Evolutionary conservation across 768 basidiomycete genomes (phyloP), one percentile per base, ranked within the genome.

Genomic region (Psilocybe cubensis): DNA sequence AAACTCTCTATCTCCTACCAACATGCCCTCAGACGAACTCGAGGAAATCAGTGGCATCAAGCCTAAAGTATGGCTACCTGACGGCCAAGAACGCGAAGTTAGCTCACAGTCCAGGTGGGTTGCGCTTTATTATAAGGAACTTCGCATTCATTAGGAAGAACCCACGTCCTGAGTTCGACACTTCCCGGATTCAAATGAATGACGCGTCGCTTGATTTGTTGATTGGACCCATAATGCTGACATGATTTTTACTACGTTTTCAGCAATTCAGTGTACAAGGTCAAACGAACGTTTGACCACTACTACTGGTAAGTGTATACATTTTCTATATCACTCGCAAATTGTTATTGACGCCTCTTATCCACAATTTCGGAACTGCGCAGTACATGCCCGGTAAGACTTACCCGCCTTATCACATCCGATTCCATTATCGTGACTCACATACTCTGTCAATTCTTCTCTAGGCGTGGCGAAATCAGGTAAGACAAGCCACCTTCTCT

Each of bases 1-100:
- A 38, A 23, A 48, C 14, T 54, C 41, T 54, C 48, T 38, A 59
- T 25, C 47, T 47, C 24, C n/a, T 48, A 54, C 52, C 52, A 54
- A n/a, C 58, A 59, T 60, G 59, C 38, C 55, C 25, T 24, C 41
- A 11, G 82, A 83, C 63, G 82, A 79, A 62, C 77, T 84, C 18
- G 75, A 74, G 48, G 76, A 77, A 64, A 83, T 84, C 49, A 73
- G 79, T 59, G 83, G 83, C 12, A 68, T 82, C 52, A 79, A 79
- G 63, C 83, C 83, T 29, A 79, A 78, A 27, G 75, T 80, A 8
- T 52, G 71, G 47, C 63, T 84, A 3, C 64, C 60, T 25, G 83
- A 83, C 53, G 83, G 83, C 6, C 79, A 81, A 40, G 78, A 81
- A 56, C 69, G 67, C 25, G 79, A 82, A 54, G 76, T 80, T 18